Evolutionary conservation across 1,284 basidiomycete species (phyloP).

Genomic region (Puccinia horiana): DNA sequence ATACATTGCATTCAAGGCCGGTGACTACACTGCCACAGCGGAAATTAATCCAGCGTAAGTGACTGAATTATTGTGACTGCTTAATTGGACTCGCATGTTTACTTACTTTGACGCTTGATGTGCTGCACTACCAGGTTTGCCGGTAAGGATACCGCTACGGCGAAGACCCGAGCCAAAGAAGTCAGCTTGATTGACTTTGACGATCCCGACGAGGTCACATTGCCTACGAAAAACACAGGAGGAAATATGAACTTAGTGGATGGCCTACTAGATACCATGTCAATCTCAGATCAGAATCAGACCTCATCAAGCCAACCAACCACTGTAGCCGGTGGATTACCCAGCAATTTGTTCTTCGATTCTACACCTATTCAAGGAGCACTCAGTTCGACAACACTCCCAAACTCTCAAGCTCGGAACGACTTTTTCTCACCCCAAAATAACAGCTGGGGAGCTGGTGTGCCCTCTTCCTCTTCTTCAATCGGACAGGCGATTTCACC

Average conservation of each 20-base stretch:
- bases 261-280: constrained; percentile 30
- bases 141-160: constrained; percentile 45
- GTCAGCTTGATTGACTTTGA: constrained; percentile 49
- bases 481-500: not conserved
- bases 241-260: constrained; percentile 10
- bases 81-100: not conserved
- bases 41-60: constrained; percentile 62
- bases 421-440: constrained; percentile 17
- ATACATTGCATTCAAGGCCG: constrained; percentile 86
- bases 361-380: constrained; percentile 21
- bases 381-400: not conserved
- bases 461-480: not conserved
- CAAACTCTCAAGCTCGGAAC: constrained; percentile 1
- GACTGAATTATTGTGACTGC: not conserved
- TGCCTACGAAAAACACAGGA: not conserved
- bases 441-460: not conserved
- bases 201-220: constrained; percentile 20
- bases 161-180: constrained; percentile 45
- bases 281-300: constrained; percentile 10
- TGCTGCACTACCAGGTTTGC: constrained; percentile 13
- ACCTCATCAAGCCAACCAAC: not conserved
- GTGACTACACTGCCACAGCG: constrained; percentile 72
- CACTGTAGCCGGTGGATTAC: not conserved
- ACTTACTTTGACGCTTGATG: not conserved
- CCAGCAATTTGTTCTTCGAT: constrained; percentile 26